Base-by-base conservation (phyloP, 192 early-diverging fungal genomes). In the Linderina pennispora region DNA sequence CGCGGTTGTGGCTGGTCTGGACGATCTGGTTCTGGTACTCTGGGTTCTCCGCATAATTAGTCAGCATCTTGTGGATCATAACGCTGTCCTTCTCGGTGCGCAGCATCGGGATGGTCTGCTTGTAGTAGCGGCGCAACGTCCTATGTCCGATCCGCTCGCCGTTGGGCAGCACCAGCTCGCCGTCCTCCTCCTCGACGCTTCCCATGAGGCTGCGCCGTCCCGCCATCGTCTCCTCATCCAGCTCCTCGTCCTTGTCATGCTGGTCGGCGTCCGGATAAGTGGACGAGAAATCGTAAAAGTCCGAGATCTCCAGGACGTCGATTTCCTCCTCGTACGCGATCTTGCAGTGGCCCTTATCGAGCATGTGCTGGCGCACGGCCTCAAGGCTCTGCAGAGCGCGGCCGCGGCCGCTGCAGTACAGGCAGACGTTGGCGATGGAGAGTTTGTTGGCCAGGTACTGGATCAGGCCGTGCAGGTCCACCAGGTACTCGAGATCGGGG, bases 281-380 rank as follows among this genome's bases (percentile, higher is more conserved):
- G 2, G 89, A 82, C 41, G 80, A 81, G 70, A 94, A 99, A 69
- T 96, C 92, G 70, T 99, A 99, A 73, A 86, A 99, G 51, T 97
- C 94, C 3, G 80, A 83, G 40, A 99, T 67, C 62, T 97, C 96
- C 50, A 87, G 74, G 43, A 85, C 80, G 51, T 99, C 94, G 3
- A 84, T 82, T 20, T 90, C 96, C 40, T 85, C 82, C 43, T 96
- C 92, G 58, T 97, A 96, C n/a, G 84, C 82, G 55, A 99, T 89
- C 76, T 90, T 96, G 60, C 88, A 90, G 65, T 98, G 97, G 17
- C 91, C 91, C 75, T 96, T 97, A 65, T 89, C 87, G 25, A 77
- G 53, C 94, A 99, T 99, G 52, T 99, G 97, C 42, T 77, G 80
- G 44, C 91, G 72, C n/a, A 97, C 92, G 28, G 94, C 91, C 45